A percentile compares a stretch with the other conserved stretches of the same genome.
phyloP scores from a whole-genome alignment of 305 asterid species.

The Fraxinus velutina region DNA sequence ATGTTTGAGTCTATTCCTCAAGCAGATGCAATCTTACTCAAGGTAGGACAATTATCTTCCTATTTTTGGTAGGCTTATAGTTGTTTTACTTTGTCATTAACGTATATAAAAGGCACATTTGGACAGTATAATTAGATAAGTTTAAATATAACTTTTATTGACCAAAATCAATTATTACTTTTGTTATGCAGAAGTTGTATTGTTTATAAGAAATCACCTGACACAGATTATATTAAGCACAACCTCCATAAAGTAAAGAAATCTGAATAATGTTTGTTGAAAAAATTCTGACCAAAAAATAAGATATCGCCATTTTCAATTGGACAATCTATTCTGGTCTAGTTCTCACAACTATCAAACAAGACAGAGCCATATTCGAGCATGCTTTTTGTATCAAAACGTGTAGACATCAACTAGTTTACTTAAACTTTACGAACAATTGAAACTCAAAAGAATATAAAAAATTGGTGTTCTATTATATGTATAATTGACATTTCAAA shows the following conservation, averaged over 20 bases:
- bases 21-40: constrained; percentile 39
- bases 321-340: background rate
- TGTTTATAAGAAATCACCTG: background rate
- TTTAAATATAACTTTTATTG: too few species aligned
- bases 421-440: background rate
- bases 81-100: background rate
- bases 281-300: background rate
- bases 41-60: constrained; percentile 28
- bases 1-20: constrained; percentile 44
- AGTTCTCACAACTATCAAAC: background rate
- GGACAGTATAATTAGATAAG: too few species aligned
- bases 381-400: background rate
- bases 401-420: background rate
- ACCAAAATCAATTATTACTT: background rate
- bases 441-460: too few species aligned
- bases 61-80: background rate
- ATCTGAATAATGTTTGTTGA: background rate
- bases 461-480: too few species aligned
- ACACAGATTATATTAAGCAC: background rate
- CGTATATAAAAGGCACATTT: background rate
- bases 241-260: background rate
- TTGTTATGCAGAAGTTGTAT: background rate
- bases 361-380: background rate
- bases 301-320: background rate
- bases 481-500: background rate